Percentiles rank a stretch among this genome's conserved stretches.
phyloP scores from a whole-genome alignment of 2,329 filamentous ascomycete species.

The Epichloe sibirici region DNA sequence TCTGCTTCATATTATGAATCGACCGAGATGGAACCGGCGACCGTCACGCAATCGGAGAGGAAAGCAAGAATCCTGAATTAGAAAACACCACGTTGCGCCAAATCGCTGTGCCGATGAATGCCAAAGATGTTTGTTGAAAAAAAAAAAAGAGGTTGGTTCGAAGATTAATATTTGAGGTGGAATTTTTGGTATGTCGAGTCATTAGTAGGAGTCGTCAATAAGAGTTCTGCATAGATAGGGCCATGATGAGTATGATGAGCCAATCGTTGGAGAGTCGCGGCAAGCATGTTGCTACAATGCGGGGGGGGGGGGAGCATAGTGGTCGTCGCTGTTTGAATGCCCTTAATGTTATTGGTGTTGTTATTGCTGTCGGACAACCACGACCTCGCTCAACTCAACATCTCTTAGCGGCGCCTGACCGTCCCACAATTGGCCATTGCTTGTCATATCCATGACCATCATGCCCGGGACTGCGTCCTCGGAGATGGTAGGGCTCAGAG shows the following conservation, averaged over 20 bases:
- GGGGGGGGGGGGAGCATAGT: background rate
- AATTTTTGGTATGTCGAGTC: slow-evolving; percentile 12
- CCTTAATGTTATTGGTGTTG: background rate
- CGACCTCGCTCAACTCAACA: slow-evolving; percentile 34
- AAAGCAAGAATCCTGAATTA: background rate
- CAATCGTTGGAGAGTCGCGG: background rate
- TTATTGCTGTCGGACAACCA: slow-evolving; percentile 25
- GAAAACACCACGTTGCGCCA: slow-evolving; percentile 24
- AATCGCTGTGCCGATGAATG: slow-evolving; percentile 29
- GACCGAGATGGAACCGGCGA: background rate
- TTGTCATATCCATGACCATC: slow-evolving; percentile 23
- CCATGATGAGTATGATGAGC: slow-evolving; percentile 6
- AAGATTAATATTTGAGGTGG: slow-evolving; percentile 17
- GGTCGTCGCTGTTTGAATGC: background rate
- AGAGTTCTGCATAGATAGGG: background rate
- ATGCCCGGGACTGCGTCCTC: slow-evolving; percentile 28
- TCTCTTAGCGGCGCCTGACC: slow-evolving; percentile 24
- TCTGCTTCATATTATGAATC: slow-evolving; percentile 8
- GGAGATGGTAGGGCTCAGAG: slow-evolving; percentile 36
- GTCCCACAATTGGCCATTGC: slow-evolving; percentile 27
- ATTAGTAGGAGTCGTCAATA: slow-evolving; percentile 11
- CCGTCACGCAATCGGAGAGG: background rate
- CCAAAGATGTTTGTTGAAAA: slow-evolving; percentile 20
- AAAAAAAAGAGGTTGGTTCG: slow-evolving; percentile 15
- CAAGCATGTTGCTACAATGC: background rate